phyloP scores from a whole-genome alignment of 768 basidiomycete genomes.

The Lentinula edodes region DNA sequence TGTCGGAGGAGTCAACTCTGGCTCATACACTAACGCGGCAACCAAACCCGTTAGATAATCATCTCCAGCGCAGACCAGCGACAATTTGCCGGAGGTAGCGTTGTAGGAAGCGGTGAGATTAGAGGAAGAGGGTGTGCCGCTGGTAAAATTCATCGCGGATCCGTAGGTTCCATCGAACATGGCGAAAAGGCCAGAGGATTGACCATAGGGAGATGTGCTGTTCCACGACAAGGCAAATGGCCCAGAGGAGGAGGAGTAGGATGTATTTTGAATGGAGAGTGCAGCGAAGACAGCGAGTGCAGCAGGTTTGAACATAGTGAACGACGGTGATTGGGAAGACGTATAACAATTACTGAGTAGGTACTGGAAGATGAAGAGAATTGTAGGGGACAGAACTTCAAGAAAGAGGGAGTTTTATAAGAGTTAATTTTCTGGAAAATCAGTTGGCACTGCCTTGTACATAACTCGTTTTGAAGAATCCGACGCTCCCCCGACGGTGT shows the following conservation, averaged over 20 bases:
- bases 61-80: not conserved
- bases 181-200: not conserved
- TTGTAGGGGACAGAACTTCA: too few species aligned
- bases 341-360: not conserved
- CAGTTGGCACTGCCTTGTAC: too few species aligned
- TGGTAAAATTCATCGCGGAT: not conserved
- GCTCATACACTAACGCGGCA: not conserved
- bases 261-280: not conserved
- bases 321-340: not conserved
- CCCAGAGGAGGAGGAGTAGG: not conserved
- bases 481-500: too few species aligned
- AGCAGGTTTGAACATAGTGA: not conserved
- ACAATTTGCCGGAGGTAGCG: not conserved
- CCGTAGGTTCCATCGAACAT: not conserved
- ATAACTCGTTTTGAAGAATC: too few species aligned
- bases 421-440: too few species aligned
- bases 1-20: not conserved
- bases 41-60: not conserved
- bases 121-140: not conserved
- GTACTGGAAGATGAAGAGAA: not conserved
- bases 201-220: not conserved
- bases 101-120: not conserved
- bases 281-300: not conserved
- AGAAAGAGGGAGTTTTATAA: too few species aligned
- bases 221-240: not conserved